Percentiles rank a stretch among this genome's conserved stretches.
These are phyloP conservation scores for Exserohilum rostratum DNA, from an alignment of 2,329 filamentous ascomycete genomes.

Conservation along the genomic window DNA sequence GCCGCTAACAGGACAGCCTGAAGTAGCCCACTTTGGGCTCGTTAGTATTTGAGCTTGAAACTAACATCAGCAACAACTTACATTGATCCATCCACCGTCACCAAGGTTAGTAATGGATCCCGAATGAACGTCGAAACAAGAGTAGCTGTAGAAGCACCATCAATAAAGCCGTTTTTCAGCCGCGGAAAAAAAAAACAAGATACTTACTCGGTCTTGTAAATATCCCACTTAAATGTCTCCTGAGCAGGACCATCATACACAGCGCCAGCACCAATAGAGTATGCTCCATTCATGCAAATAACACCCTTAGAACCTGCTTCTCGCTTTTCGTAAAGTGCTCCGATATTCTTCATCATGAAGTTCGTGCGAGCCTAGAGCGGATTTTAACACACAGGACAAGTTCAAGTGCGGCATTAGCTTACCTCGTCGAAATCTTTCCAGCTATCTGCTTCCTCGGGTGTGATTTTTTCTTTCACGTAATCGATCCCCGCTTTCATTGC, in stretches of 20 bases:
- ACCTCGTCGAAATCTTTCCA: background rate
- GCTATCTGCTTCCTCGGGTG: background rate
- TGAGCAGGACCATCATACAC: background rate
- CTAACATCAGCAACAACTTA: background rate
- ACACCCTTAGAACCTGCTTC: background rate
- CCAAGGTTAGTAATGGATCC: background rate
- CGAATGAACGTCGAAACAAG: background rate
- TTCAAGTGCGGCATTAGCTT: background rate
- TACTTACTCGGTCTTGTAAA: background rate
- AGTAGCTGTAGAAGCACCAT: background rate
- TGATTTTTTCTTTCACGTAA: background rate
- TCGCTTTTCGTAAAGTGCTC: background rate
- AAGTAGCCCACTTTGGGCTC: background rate
- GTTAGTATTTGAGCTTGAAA: background rate
- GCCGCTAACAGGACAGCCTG: background rate
- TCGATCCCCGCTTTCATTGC: background rate
- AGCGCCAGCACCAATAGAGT: background rate
- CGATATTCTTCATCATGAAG: background rate
- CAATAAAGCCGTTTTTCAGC: background rate
- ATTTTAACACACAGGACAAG: background rate
- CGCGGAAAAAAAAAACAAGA: background rate
- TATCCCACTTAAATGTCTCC: background rate
- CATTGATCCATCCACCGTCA: background rate
- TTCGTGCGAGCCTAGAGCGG: background rate
- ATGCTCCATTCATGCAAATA: background rate